phyloP scores from a whole-genome alignment of 345 rosid genomes.

The Adansonia digitata region DNA sequence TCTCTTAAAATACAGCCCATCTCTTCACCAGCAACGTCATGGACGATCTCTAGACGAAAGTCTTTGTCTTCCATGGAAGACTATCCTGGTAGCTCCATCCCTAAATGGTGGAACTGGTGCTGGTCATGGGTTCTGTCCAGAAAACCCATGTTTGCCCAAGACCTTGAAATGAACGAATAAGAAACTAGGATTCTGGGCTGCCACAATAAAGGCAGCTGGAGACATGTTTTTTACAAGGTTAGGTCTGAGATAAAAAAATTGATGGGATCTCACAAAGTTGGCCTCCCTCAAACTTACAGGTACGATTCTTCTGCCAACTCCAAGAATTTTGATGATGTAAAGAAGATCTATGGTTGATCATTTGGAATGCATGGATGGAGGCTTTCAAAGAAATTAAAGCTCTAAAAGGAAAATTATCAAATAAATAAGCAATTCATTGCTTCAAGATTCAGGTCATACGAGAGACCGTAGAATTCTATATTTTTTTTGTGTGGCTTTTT shows the following conservation, averaged over 20 bases:
- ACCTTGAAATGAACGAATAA: constrained; percentile 81
- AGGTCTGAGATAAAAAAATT: constrained; percentile 53
- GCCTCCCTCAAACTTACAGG: constrained; percentile 64
- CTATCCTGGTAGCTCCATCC: constrained; percentile 49
- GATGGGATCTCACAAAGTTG: constrained; percentile 48
- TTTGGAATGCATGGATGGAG: too few species aligned
- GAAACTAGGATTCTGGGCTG: constrained; percentile 55
- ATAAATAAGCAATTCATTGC: neutral
- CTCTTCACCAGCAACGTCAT: constrained; percentile 33
- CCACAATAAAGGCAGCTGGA: constrained; percentile 73
- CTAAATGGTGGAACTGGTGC: constrained; percentile 84
- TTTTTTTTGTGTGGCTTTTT: constrained; percentile 12
- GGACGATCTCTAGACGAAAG: constrained; percentile 59
- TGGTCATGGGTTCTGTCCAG: constrained; percentile 83
- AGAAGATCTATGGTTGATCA: neutral
- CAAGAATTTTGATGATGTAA: constrained; percentile 38
- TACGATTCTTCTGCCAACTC: constrained; percentile 39
- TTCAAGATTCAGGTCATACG: constrained; percentile 9
- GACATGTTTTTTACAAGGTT: constrained; percentile 67
- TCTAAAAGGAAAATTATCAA: neutral
- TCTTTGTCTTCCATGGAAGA: constrained; percentile 63
- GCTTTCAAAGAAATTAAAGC: constrained; percentile 5
- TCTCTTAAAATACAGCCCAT: constrained; percentile 46
- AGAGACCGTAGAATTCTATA: neutral
- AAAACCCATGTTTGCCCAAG: constrained; percentile 63